These are phyloP conservation scores for Gossypium thurberi DNA, from an alignment of 345 rosid species.

Conservation along the genomic window DNA sequence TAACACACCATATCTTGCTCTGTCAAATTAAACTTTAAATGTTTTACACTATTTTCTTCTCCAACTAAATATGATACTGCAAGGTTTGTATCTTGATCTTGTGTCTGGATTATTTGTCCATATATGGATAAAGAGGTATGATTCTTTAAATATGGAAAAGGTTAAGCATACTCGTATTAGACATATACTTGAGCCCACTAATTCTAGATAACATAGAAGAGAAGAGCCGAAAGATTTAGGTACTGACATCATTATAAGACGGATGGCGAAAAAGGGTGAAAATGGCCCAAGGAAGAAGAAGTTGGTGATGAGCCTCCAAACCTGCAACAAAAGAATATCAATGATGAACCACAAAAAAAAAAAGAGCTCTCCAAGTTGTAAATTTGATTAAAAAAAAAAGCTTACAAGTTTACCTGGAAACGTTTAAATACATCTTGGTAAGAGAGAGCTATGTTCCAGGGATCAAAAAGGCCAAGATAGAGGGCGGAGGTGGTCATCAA, in stretches of 20 bases:
- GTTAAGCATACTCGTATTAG: not conserved
- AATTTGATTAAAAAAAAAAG: not conserved
- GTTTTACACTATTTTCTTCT: not conserved
- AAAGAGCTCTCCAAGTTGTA: not conserved
- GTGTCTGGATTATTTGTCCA: too few species aligned
- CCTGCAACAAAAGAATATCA: conserved; percentile 24
- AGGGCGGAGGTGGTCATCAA: conserved; percentile 46
- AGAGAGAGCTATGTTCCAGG: conserved; percentile 29
- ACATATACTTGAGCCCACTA: not conserved
- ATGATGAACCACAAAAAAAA: not conserved
- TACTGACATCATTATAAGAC: conserved; percentile 50
- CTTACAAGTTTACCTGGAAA: conserved; percentile 33
- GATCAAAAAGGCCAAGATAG: conserved; percentile 34
- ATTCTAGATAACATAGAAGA: not conserved
- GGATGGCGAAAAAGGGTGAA: conserved; percentile 46
- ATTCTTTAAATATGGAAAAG: too few species aligned
- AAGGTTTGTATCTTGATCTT: not conserved
- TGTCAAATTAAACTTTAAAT: conserved; percentile 11
- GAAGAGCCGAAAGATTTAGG: not conserved
- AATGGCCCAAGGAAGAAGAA: conserved; percentile 57
- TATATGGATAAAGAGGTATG: too few species aligned
- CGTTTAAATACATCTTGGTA: conserved; percentile 45
- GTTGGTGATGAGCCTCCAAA: conserved; percentile 58
- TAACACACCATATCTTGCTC: conserved; percentile 57
- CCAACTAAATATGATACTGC: not conserved